Base-by-base conservation (phyloP, 495 filamentous ascomycete species). In the Trichodelitschia bisporula region DNA sequence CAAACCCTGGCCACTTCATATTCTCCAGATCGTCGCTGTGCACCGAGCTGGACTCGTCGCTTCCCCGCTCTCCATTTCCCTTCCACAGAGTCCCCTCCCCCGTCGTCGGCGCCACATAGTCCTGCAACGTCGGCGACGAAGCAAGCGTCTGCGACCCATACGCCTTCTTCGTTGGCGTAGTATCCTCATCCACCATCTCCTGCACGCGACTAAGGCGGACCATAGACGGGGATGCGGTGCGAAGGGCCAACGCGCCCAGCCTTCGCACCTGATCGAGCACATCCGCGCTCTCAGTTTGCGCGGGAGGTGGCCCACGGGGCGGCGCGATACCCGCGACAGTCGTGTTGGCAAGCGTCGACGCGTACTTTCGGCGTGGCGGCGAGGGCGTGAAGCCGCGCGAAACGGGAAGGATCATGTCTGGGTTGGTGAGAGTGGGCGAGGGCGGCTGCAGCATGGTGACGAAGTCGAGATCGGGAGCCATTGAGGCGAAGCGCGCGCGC, bases 401-500 rank as follows among this genome's bases (percentile, higher is more conserved):
- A 30, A 61, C 58, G 21, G 82, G 82, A 23, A 92, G 58, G 36
- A 92, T 89, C 78, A 92, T 82, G 48, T 86, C 79, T 20, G 79
- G 78, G 49, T 89, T 80, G n/a, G 78, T 82, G 35, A 92, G 54
- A 4, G 82, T 86, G 26, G 82, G 82, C 29, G 77, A 89, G 17
- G 69, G 62, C 30, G 58, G 38, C 21, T n/a, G n/a, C n/a, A n/a
- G n/a, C n/a, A n/a, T n/a, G n/a, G n/a, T n/a, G n/a, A n/a, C n/a
- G n/a, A n/a, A n/a, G n/a, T n/a, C n/a, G n/a, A n/a, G n/a, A n/a
- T n/a, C n/a, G n/a, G n/a, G n/a, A n/a, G n/a, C n/a, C n/a, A n/a
- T n/a, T n/a, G n/a, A n/a, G n/a, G n/a, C n/a, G n/a, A n/a, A n/a
- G n/a, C n/a, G n/a, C n/a, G n/a, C n/a, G n/a, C n/a, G n/a, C n/a